These are phyloP conservation scores for Hymenoscyphus fructigenus DNA, from an alignment of 2,329 filamentous ascomycete genomes.

Conservation along the genomic window DNA sequence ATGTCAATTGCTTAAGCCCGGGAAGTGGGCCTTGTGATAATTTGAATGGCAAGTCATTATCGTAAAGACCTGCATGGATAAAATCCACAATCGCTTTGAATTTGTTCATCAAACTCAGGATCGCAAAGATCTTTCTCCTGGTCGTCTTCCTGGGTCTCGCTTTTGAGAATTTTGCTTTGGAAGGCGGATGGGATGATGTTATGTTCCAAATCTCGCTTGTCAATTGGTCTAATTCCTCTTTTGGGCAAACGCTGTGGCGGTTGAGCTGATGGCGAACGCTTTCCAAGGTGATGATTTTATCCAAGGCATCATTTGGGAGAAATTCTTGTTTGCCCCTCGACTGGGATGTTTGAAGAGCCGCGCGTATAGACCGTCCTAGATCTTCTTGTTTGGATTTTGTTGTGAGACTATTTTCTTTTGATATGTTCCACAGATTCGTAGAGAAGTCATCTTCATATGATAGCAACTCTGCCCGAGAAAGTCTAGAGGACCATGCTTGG, in stretches of 20 bases:
- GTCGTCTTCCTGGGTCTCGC: slow-evolving; percentile 6
- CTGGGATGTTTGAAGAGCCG: not conserved
- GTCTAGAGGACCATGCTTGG: not conserved
- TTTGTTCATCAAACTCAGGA: slow-evolving; percentile 12
- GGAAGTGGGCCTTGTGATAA: not conserved
- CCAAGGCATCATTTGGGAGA: slow-evolving; percentile 1
- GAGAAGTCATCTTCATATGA: not conserved
- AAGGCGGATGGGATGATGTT: not conserved
- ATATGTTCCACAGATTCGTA: too few relatives aligned
- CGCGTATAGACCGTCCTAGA: slow-evolving; percentile 1
- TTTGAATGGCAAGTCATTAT: slow-evolving; percentile 13
- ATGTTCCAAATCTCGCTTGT: not conserved
- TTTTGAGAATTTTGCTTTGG: not conserved
- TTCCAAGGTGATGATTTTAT: slow-evolving; percentile 1
- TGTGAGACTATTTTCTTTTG: too few relatives aligned
- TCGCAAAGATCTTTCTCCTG: slow-evolving; percentile 15
- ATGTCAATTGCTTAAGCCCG: slow-evolving; percentile 5
- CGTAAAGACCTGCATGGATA: slow-evolving; percentile 10
- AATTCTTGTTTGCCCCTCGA: slow-evolving; percentile 2
- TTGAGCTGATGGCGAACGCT: not conserved
- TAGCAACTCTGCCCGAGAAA: not conserved
- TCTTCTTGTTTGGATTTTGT: not conserved
- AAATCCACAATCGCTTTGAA: slow-evolving; percentile 9
- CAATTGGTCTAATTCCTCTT: slow-evolving; percentile 1
- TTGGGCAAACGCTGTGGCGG: not conserved